Evolutionary conservation across 768 basidiomycete species (phyloP).

Genomic region (Terana coerulea): DNA sequence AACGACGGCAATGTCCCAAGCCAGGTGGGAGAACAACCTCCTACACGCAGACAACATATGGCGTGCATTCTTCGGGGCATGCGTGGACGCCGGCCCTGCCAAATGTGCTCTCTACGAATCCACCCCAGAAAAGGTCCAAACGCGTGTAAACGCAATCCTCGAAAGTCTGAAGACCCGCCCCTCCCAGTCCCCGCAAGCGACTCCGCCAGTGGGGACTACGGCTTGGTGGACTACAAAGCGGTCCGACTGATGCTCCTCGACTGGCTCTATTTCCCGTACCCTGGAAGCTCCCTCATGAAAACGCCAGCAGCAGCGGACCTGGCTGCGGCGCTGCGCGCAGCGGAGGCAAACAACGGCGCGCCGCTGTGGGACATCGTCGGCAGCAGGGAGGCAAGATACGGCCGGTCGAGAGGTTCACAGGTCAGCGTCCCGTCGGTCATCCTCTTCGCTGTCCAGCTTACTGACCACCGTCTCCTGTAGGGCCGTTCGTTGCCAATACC

Average conservation of each 20-base stretch:
- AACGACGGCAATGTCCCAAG: too few species aligned
- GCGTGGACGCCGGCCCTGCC: constrained; percentile 19
- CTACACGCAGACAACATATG: constrained; percentile 10
- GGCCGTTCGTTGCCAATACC: constrained; percentile 18
- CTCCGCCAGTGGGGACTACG: not conserved
- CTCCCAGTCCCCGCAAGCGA: not conserved
- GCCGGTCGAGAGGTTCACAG: constrained; percentile 11
- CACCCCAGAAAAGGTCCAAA: constrained; percentile 16
- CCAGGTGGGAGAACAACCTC: too few species aligned
- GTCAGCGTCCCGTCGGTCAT: not conserved
- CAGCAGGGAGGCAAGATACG: constrained; percentile 12
- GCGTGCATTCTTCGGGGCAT: constrained; percentile 17
- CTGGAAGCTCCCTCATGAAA: too few species aligned
- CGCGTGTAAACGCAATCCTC: constrained; percentile 12
- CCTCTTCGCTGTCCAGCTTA: too few species aligned
- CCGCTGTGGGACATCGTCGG: not conserved
- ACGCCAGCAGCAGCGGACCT: too few species aligned
- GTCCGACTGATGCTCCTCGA: not conserved
- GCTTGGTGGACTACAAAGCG: constrained; percentile 3
- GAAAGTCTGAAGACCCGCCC: not conserved
- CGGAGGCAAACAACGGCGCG: not conserved
- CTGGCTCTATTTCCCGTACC: constrained; percentile 5
- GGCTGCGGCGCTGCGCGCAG: not conserved
- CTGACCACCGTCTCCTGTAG: too few species aligned
- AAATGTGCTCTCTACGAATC: constrained; percentile 24